Evolutionary conservation across 352 stramenopile genomes (phyloP), one percentile per base, ranked within the genome.

Genomic region (Elongisporangium undulatum): DNA sequence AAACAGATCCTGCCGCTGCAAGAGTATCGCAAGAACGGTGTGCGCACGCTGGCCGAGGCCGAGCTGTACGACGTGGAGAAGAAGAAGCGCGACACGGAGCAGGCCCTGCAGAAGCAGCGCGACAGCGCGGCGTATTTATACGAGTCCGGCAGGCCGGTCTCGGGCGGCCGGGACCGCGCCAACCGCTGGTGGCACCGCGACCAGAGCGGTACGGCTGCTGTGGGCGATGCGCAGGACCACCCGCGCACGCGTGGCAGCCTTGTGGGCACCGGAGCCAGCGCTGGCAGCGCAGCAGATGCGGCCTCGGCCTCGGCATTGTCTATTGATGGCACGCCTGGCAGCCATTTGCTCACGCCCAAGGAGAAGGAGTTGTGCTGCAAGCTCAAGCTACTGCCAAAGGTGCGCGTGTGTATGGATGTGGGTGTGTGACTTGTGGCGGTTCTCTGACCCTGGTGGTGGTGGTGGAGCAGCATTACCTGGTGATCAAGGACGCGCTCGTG

Each of bases 1-100:
- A 98, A 98, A 68, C 92, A 98, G 79, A 99, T 99, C 68, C 69
- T 96, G 65, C 71, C 97, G 66, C 72, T 99, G 61, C 94, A 99
- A 78, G 95, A 98, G 67, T 98, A 98, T 73, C 92, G 96, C 49
- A 87, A 94, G 51, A 96, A 97, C 53, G 97, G 97, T 38, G 95
- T 99, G 29, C 89, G 79, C 9, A 97, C 95, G 24, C 77, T 99
- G 9, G 91, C 87, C 0, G 95, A 99, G 72, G 95, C 90, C 4
- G 94, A 99, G 70, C 68, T 96, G 49, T 98, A 98, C 64, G 96
- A 99, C 65, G 79, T 89, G 15, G 93, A 98, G 64, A 98, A 97
- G 67, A 88, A 92, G 65, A 96, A 97, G 59, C 85, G 92, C 1
- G 89, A 98, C 57, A 85, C 92, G 26, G 92, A 98, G 51, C 91